phyloP scores from a whole-genome alignment of 139 green algal species.

The Chlorella sp. region DNA sequence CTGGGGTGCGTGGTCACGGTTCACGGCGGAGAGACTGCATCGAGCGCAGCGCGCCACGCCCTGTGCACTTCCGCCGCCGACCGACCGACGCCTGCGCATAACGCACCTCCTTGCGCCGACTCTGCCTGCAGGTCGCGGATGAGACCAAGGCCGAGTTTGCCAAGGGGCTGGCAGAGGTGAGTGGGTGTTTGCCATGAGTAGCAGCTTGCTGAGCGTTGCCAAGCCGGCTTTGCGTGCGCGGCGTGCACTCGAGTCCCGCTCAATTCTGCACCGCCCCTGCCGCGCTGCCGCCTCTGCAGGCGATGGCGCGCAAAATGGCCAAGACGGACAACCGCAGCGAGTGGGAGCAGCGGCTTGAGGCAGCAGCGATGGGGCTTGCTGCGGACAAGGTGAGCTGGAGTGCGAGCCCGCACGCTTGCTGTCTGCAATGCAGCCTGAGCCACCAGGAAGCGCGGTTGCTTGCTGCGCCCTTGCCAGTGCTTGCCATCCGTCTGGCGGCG shows the following conservation, averaged over 20 bases:
- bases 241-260: neutral
- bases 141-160: slow-evolving; percentile 6
- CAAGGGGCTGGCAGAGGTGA: slow-evolving; percentile 2
- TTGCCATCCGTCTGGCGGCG: neutral
- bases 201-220: neutral
- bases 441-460: too few relatives aligned
- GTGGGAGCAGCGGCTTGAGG: slow-evolving; percentile 28
- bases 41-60: too few relatives aligned
- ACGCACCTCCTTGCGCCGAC: too few relatives aligned
- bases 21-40: too few relatives aligned
- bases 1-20: too few relatives aligned
- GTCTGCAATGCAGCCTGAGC: neutral
- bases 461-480: neutral
- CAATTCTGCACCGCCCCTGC: too few relatives aligned
- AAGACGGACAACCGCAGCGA: neutral
- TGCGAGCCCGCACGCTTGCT: neutral
- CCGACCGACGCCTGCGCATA: too few relatives aligned
- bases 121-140: neutral
- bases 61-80: too few relatives aligned
- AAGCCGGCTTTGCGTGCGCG: neutral
- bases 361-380: neutral
- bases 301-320: neutral
- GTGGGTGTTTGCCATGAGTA: neutral
- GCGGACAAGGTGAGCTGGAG: slow-evolving; percentile 10
- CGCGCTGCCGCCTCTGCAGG: neutral